Base-by-base conservation (phyloP, 768 basidiomycete genomes). In the Chlorophyllum brunneum region DNA sequence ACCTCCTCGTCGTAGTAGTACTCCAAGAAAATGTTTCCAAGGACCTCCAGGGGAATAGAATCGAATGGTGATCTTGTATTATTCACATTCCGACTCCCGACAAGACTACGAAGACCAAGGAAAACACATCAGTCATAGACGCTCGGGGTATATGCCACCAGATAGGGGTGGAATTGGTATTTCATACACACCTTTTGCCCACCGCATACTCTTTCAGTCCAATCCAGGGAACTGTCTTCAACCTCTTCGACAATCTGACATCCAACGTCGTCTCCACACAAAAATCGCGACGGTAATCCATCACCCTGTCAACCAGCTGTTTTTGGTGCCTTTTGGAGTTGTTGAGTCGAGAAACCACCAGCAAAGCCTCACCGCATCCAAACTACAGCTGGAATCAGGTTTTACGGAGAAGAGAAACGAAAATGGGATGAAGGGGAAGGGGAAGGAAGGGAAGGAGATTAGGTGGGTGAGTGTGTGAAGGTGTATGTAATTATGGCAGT, bases 21-120 rank as follows among this genome's bases (percentile, higher is more conserved):
- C 37, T 53, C 51, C 51, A 53, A 53, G 27, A 53, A 53, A n/a
- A 53, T 53, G 27, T 53, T 38, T 18, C 51, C 51, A 16, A 53
- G 30, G 20, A 53, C 51, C 16, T 53, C 51, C 15, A 53, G 44
- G 2, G 51, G 51, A 16, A 53, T 23, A 15, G 33, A 29, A 30
- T 53, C 43, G 16, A 53, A 53, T 8, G 43, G 36, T 7, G 51
- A 53, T 11, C n/a, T 52, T 24, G 15, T 18, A 27, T 52, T 24
- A n/a, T 16, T 20, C 24, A 31, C 2, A 8, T 23, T 23, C 9
- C 8, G 36, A 16, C 43, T 9, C 36, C 26, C 27, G 9, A 23
- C 27, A 15, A 18, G 11, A 22, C 51, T 53, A 16, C 16, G 10
- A 27, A 44, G 16, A 23, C 45, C 34, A 38, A 24, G 26, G n/a